Evolutionary conservation across 2,329 filamentous ascomycete species (phyloP).

Genomic region (Penicillium sp.): DNA sequence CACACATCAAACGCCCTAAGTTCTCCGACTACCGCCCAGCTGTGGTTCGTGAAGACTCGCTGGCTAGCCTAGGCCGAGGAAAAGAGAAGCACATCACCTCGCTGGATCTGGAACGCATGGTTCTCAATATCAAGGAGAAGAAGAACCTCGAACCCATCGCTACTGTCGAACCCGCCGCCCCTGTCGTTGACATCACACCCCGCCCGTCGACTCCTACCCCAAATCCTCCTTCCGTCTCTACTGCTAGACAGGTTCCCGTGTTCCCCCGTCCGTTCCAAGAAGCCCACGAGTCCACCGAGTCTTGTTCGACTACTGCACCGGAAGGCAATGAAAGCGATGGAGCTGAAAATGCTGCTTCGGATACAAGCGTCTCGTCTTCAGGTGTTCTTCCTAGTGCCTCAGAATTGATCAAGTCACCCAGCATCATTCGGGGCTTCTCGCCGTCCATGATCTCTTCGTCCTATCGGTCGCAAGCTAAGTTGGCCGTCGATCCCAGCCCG

Average conservation of each 20-base stretch:
- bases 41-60: conserved; percentile 54
- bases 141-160: conserved; percentile 61
- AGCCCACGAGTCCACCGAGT: conserved; percentile 53
- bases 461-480: conserved; percentile 61
- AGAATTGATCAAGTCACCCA: conserved; percentile 60
- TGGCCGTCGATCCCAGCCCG: conserved; percentile 51
- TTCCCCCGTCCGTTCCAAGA: conserved; percentile 26
- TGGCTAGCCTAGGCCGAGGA: conserved; percentile 66
- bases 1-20: conserved; percentile 60
- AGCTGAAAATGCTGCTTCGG: conserved; percentile 49
- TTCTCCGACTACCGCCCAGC: conserved; percentile 65
- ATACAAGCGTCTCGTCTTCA: conserved; percentile 62
- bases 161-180: conserved; percentile 41
- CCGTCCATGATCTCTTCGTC: conserved; percentile 71
- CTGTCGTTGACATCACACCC: conserved; percentile 45
- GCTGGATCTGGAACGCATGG: conserved; percentile 89
- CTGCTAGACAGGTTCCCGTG: conserved; percentile 33
- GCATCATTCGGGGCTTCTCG: conserved; percentile 83
- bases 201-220: conserved; percentile 44
- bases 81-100: conserved; percentile 90
- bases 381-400: conserved; percentile 39
- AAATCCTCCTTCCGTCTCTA: conserved; percentile 32
- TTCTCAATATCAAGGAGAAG: conserved; percentile 85
- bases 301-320: conserved; percentile 59
- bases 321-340: conserved; percentile 48